Base-by-base conservation (phyloP, 768 basidiomycete species). In the Tulasnella sp. region DNA sequence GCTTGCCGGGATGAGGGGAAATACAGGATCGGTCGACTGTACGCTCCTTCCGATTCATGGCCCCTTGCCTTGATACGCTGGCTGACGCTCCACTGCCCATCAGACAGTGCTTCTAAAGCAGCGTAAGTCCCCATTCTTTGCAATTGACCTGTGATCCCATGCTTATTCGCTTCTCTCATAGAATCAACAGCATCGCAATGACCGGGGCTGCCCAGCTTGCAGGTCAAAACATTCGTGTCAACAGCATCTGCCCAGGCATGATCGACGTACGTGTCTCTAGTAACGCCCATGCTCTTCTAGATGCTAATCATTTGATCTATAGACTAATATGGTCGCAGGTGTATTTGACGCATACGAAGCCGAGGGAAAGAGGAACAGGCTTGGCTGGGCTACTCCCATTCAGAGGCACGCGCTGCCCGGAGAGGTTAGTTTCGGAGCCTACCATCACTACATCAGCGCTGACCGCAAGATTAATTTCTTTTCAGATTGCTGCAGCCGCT, bases 21-120 rank as follows among this genome's bases (percentile, higher is more conserved):
- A 92, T 92, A 94, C 91, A 5, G 95, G 95, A 2, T 84, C 93
- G 0, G 83, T 92, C 70, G 93, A 96, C 80, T 96, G 93, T 94
- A 82, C 86, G 92, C 86, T 92, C 23, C 55, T 76, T n/a, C 48
- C 48, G 18, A 35, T 79, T 35, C 29, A 13, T 29, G 15, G 11
- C 5, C 15, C 61, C 26, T 67, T 20, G 26, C n/a, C 46, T 0
- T 7, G n/a, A 67, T 13, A 13, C 0, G 32, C 61, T 13, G 32
- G 32, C 61, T 67, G 26, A 26, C 16, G 61, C 29, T 18, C 26
- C 32, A 67, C 0, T 35, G 11, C 80, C 61, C 70, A 80, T 26
- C 79, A 92, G 95, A 97, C 81, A 95, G 94, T 81, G 95, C 95
- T 74, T 93, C 93, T 81, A 98, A 98, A 86, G 93, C 95, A 42